Base-by-base conservation (phyloP, 306 rosid species). In the Dryas alaskensis region DNA sequence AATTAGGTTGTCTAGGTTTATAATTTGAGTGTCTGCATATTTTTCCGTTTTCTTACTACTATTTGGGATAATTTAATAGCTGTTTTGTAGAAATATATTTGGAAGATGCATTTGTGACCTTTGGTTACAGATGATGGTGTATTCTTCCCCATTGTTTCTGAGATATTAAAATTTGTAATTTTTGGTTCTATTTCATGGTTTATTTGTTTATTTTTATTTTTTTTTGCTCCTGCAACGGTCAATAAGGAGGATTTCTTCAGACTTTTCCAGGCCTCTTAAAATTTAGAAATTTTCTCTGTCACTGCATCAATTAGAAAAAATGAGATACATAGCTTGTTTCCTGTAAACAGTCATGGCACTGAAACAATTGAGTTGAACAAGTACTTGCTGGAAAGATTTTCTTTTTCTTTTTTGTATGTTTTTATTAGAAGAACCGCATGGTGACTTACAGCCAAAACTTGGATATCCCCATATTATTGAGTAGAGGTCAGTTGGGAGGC, bases 71-170 rank as follows among this genome's bases (percentile, higher is more conserved):
- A 17, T 50, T 43, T 60, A 22, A 39, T 61, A 12, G 44, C 16
- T 54, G 40, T 70, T 54, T 40, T 22, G 19, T 40, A 12, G 74
- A 60, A 60, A 70, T 6, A 70, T 17, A 31, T 37, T 31, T 67
- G 16, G 49, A 53, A 61, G 46, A 14, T 7, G 4, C 12, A 8
- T 39, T 11, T 10, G 42, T 55, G 39, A 54, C n/a, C 49, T 17
- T 42, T 17, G 14, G 43, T 42, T 11, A 7, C 19, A 3, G 16
- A 54, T 39, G n/a, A 39, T n/a, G 10, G 17, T n/a, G 25, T 17
- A 7, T 13, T 8, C 44, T 60, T 60, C 37, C 47, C 47, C 12
- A 61, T 39, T 10, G 9, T 40, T 62, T 6, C 17, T 60, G 67
- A 40, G 48, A 62, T 62, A 62, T 39, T 40, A 14, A 40, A 54